Evolutionary conservation across 2,329 filamentous ascomycete species (phyloP), one percentile per base, ranked within the genome.

Genomic region (Arthrinium puccinioides): DNA sequence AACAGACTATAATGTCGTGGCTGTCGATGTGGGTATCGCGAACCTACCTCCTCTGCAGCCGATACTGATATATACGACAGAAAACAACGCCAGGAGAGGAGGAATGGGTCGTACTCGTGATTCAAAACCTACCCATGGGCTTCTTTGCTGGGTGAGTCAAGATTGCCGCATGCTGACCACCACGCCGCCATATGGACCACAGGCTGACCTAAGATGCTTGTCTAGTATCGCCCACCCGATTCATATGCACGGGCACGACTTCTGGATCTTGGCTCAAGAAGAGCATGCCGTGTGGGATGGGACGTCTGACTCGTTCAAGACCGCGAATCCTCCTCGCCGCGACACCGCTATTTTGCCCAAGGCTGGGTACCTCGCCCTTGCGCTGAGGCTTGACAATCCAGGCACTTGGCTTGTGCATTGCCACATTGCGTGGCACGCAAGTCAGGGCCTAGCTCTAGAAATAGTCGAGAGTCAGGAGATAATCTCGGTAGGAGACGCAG

Each of bases 381-480:
- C 62, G 0, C 73, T 70, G 47, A 44, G 57, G 37, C 57, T 64
- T 1, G 63, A 74, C 48, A 73, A 72, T 42, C 70, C 69, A 0
- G 70, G 70, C 19, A 51, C 55, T n/a, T 66, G 63, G 62, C 43
- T 64, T 11, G 53, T 64, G 48, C 41, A 43, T 15, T 43, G 41
- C 28, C 37, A 39, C 21, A 66, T 67, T 37, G 58, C 59, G 11
- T 68, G 60, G 66, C 69, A 74, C 47, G 56, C 66, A 16, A 53
- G 49, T 29, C 60, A 63, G 42, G 69, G 67, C 25, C 60, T 74
- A 7, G 67, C 62, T 4, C 52, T 73, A 35, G 70, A 76, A 50
- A 71, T 74, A 44, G 43, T 74, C 44, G 54, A 55, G 38, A 39
- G 44, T 18, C 42, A 52, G 36, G 23, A 53, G 32, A 43, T 62